Evolutionary conservation across 2,329 filamentous ascomycete species (phyloP), one percentile per base, ranked within the genome.

Genomic region (Paramyrothecium roridum): DNA sequence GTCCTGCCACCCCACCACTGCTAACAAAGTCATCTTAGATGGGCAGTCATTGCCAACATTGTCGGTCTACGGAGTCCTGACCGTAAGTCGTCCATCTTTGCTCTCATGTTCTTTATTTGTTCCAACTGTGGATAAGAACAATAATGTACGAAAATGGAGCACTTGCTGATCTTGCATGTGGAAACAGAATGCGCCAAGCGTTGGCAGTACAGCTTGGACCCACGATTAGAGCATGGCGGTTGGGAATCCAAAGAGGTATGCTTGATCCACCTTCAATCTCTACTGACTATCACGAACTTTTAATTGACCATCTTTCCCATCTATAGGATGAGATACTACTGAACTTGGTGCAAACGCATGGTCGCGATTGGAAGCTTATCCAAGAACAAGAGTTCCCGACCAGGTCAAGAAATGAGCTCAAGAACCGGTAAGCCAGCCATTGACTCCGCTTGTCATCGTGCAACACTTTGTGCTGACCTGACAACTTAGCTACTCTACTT

Each of bases 181-280:
- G 33, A 10, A 13, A 17, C 51, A 76, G 74, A 78, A 63, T 77
- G 75, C 57, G 73, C 75, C n/a, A 77, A 78, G 58, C 65, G 75
- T 47, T 78, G 75, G 75, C 73, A 75, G 48, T 73, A 75, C 26
- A 73, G 69, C 10, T 68, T 77, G 2, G 72, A 76, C 56, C 75
- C 75, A 3, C 65, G 68, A 20, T 62, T 78, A 51, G 66, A 62
- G 63, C 68, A 54, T 56, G 59, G 59, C 23, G 52, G 51, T 45
- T 65, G 63, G 63, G 59, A 60, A 8, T 16, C 45, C 20, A 57
- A 58, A 57, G 63, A 65, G 55, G 63, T 63, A 52, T 10, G 20
- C 21, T 40, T 21, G 19, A 4, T 37, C 23, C n/a, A 34, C 23
- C 13, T 33, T 50, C 20, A 13, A 16, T 26, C 3, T 22, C 3